Evolutionary conservation across 345 rosid genomes (phyloP), one percentile per base, ranked within the genome.

Genomic region (Syzygium jambos): DNA sequence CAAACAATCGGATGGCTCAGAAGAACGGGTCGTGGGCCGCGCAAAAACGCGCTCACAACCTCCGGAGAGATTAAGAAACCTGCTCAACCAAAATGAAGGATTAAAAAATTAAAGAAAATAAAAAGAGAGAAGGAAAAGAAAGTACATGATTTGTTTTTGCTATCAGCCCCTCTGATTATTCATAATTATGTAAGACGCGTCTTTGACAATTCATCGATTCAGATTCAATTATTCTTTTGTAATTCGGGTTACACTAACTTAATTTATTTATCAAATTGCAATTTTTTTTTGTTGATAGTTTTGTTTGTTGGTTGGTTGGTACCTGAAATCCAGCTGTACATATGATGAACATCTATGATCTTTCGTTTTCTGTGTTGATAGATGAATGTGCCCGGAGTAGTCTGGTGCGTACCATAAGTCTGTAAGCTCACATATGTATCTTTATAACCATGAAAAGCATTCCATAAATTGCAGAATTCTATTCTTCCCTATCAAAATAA

Each of bases 21-120:
- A 87, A 84, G 52, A 17, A 55, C 19, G 53, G 84, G 30, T 87
- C 89, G 13, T 87, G 89, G 89, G 87, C 83, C 41, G 53, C 57
- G 43, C 51, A 49, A 41, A 65, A 51, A 56, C 61, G 86, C 27
- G 46, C 84, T 34, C 85, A 54, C 15, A 88, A 85, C 49, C 52
- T 52, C 7, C 43, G 68, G 19, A 43, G 52, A 19, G 52, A 82
- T 82, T 49, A 29, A n/a, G 77, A 63, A n/a, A n/a, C 77, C 38
- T 29, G 38, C 15, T 29, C 77, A 29, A 63, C 77, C 77, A 29
- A 29, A 63, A 63, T 14, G 9, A 63, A 63, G 77, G 9, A 63
- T n/a, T 29, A n/a, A 30, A 6, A 61, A n/a, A n/a, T n/a, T n/a
- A n/a, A n/a, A 27, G 15, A 12, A 1, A 27, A 17, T 5, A 46